Conservation (phyloP, 2,329 filamentous ascomycete genomes). For the Plectosphaerella cucumerina region DNA sequence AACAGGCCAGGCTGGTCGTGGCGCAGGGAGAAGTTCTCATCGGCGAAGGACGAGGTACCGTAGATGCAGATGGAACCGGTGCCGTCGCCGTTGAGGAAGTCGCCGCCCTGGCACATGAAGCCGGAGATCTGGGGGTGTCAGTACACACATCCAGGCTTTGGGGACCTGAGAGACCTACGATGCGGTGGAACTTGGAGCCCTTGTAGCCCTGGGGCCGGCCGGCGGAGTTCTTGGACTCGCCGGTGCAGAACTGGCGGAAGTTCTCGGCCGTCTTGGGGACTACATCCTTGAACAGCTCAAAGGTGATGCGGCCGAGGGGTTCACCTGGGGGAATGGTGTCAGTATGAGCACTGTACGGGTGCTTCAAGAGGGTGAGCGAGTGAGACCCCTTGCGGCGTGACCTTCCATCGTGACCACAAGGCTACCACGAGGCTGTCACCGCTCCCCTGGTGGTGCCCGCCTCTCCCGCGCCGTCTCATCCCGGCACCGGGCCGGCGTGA, state of each 20-base stretch:
- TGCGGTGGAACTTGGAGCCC: constrained; percentile 87
- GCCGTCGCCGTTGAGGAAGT: constrained; percentile 91
- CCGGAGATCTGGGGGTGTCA: constrained; percentile 66
- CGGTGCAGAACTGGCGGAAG: constrained; percentile 95
- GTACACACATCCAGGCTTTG: background rate
- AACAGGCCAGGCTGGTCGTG: constrained; percentile 78
- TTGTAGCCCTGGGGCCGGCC: constrained; percentile 91
- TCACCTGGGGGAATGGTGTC: constrained; percentile 55
- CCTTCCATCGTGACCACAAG: background rate
- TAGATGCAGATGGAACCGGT: constrained; percentile 88
- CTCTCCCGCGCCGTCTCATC: background rate
- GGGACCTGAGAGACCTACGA: constrained; percentile 57
- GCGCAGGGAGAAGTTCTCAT: constrained; percentile 82
- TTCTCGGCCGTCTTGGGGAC: constrained; percentile 91
- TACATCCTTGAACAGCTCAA: constrained; percentile 83
- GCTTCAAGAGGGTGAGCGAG: no score
- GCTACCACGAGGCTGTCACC: background rate
- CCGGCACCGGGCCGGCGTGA: background rate
- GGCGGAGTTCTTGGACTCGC: constrained; percentile 75
- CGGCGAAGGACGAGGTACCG: constrained; percentile 76
- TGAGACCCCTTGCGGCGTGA: no score
- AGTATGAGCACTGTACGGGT: background rate
- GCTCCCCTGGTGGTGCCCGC: background rate
- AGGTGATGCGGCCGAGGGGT: constrained; percentile 79
- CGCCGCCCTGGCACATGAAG: constrained; percentile 97